These are phyloP conservation scores for Sisymbrium altissimum DNA, from an alignment of 345 rosid genomes.

Conservation along the genomic window DNA sequence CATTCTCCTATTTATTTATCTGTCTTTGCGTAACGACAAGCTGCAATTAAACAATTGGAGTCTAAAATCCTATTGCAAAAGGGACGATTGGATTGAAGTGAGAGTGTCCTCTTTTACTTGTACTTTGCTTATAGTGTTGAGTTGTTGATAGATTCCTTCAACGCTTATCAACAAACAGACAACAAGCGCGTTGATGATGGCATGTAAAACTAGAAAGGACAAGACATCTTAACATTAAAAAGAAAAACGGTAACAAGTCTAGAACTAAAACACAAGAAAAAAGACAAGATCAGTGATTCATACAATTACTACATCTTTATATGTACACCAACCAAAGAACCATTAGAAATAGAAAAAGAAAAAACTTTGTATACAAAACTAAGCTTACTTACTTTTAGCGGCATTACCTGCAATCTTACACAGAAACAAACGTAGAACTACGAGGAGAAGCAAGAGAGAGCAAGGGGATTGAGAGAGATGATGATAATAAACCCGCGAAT, in stretches of 20 bases:
- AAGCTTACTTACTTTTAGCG: conserved; percentile 33
- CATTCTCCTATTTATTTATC: neutral
- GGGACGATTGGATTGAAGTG: neutral
- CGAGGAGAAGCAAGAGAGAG: neutral
- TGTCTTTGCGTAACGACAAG: neutral
- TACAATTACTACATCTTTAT: conserved; percentile 22
- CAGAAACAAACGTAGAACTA: conserved; percentile 16
- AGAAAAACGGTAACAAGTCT: neutral
- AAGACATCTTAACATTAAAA: neutral
- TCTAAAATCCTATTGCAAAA: neutral
- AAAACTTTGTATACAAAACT: conserved; percentile 29
- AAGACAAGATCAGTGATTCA: conserved; percentile 21
- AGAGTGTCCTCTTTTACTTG: neutral
- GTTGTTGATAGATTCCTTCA: neutral
- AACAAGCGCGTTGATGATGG: neutral
- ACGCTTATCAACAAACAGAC: conserved; percentile 1
- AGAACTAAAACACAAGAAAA: neutral
- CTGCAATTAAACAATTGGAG: neutral
- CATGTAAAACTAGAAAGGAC: conserved; percentile 1
- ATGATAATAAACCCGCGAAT: conserved; percentile 14
- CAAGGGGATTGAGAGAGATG: neutral
- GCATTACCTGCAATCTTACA: conserved; percentile 20
- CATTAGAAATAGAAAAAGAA: conserved; percentile 20
- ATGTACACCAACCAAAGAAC: conserved; percentile 35
- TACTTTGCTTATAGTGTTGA: neutral